phyloP scores from a whole-genome alignment of 192 early-diverging fungal species.

The Backusella sp. region DNA sequence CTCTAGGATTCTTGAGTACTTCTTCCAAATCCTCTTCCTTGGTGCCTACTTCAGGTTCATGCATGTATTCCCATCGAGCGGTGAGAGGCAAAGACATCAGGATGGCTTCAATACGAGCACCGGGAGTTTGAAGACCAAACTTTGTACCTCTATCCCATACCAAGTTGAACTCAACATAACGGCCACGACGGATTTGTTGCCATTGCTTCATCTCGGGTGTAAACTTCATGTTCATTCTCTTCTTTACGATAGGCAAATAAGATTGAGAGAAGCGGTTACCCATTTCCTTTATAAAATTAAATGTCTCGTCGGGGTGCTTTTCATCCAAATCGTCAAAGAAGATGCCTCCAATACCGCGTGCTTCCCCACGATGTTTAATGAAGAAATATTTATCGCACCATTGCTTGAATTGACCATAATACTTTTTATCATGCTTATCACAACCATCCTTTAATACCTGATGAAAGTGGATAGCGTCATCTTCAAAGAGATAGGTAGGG shows the following conservation, averaged over 20 bases:
- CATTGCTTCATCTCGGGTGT: conserved; percentile 78
- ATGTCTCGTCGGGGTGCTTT: conserved; percentile 70
- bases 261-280: conserved; percentile 79
- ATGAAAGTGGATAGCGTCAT: conserved; percentile 96
- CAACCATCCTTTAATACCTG: conserved; percentile 88
- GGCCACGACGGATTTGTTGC: conserved; percentile 94
- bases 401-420: conserved; percentile 90
- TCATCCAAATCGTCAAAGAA: conserved; percentile 97
- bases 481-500: conserved; percentile 84
- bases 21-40: conserved; percentile 75
- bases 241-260: conserved; percentile 86
- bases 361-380: conserved; percentile 82
- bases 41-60: conserved; percentile 64
- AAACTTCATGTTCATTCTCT: conserved; percentile 78
- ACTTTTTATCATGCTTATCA: conserved; percentile 78
- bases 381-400: conserved; percentile 98
- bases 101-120: conserved; percentile 94
- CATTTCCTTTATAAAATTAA: conserved; percentile 80
- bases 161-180: conserved; percentile 98
- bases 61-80: conserved; percentile 95
- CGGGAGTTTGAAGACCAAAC: conserved; percentile 95
- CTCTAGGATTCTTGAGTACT: conserved; percentile 73
- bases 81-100: conserved; percentile 92
- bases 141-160: conserved; percentile 97
- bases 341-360: conserved; percentile 94